Base-by-base conservation (phyloP, 176 grass and related monocot genomes). In the Eragrostis nindensis region DNA sequence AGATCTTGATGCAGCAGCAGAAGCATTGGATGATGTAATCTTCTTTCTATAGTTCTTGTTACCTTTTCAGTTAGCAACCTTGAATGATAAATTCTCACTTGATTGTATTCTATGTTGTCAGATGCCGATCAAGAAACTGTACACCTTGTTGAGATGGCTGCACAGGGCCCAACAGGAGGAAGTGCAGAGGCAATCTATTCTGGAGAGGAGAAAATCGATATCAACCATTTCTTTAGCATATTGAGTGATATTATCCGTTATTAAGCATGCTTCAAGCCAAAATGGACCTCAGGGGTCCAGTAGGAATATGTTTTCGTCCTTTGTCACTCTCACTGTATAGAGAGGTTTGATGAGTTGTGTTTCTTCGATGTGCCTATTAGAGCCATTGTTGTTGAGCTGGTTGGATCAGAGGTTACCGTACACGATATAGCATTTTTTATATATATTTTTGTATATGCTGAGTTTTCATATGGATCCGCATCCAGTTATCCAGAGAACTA, bases 81-180 rank as follows among this genome's bases (percentile, higher is more conserved):
- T 5, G 40, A 64, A 66, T 84, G 57, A 48, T 54, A 88, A 72
- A 81, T 85, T n/a, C 42, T 88, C 44, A 77, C 41, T n/a, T n/a
- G 38, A 78, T 40, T 42, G 38, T 79, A 56, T 36, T 9, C 9
- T n/a, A 13, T 88, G 30, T 62, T 91, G 57, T n/a, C 87, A 98
- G 96, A 91, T 98, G 89, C 92, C 92, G 6, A 85, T 98, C 63
- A 94, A 94, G 86, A 91, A 89, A 67, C 21, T 95, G 60, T 94
- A 99, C 71, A 98, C 79, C 86, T 98, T 49, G 87, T 98, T 17
- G 96, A 98, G 90, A 98, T 98, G 95, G 95, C 95, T 72, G 90
- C 88, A 15, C 92, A 98, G 76, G 95, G 92, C 36, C 80, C 88
- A 22, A 59, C 59, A 29, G 74, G 90, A 12, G 88, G 88, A 68